Evolutionary conservation across 306 rosid genomes (phyloP).

Genomic region (Alnus rubra): DNA sequence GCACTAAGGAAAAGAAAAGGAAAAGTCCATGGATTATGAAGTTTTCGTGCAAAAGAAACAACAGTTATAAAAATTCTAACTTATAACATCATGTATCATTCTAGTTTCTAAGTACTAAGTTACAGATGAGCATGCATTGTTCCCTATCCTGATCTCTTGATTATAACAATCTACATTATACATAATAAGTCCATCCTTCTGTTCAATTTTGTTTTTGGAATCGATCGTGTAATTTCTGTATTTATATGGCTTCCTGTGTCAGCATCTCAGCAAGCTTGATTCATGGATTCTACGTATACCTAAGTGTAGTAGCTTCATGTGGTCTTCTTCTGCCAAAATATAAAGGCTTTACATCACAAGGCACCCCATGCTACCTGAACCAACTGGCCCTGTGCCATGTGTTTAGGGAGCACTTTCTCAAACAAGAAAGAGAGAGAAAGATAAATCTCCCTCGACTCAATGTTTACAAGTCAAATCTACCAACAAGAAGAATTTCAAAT

Average conservation of each 20-base stretch:
- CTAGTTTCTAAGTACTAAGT: no score
- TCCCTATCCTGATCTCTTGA: no score
- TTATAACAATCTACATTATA: no score
- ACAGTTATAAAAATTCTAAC: no score
- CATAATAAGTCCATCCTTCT: no score
- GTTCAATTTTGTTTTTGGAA: no score
- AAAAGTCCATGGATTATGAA: background rate
- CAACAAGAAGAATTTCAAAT: background rate
- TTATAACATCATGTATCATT: no score
- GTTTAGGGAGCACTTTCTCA: background rate
- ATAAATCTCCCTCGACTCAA: background rate
- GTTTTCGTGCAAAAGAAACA: background rate
- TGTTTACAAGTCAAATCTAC: background rate
- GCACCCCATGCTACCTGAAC: background rate
- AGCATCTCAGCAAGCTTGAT: background rate
- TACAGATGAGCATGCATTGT: no score
- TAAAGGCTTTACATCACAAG: background rate
- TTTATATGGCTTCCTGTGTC: background rate
- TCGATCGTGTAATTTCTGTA: background rate
- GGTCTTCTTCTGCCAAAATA: background rate
- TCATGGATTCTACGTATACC: background rate
- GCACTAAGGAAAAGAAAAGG: background rate
- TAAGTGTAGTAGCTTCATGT: background rate
- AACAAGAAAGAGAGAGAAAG: background rate
- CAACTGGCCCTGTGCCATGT: background rate